Base-by-base conservation (phyloP, 83 land plant genomes). In the Picea engelmannii region DNA sequence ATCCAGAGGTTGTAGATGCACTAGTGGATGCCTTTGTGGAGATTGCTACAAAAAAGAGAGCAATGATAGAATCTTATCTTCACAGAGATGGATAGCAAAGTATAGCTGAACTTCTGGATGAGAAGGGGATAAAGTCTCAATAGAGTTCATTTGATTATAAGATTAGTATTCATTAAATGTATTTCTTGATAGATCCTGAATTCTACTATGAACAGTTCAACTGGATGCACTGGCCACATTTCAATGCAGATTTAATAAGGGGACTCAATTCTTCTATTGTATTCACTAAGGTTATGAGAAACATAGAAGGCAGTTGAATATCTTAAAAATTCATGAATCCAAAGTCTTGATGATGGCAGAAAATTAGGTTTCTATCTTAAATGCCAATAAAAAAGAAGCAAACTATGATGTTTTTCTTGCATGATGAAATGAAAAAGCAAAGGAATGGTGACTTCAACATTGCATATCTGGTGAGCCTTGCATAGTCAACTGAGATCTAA, bases 1-100 rank as follows among this genome's bases (percentile, higher is more conserved):
- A n/a, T n/a, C n/a, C n/a, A n/a, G 89, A 94, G 82, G 94, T 94
- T 79, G 94, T 97, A 47, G 82, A 90, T 73, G 90, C 89, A 62
- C 79, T 97, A 84, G 95, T 90, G 13, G 87, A 89, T 59, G 95
- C 91, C 62, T 79, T 97, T 83, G 92, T 97, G 84, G 92, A 95
- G 78, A 90, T 95, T 44, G 76, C 70, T 79, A 70, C 82, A 35
- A 55, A n/a, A n/a, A n/a, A n/a, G n/a, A 78, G 40, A 27, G 31
- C 31, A 27, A 27, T 27, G 31, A 27, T 27, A 27, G 31, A 27
- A 27, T 27, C 31, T 27, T 1, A 27, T 27, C 31, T 27, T 27
- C 31, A 27, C 0, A 1, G 31, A 27, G 31, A 27, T 27, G 31
- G 31, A 27, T 27, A 0, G 31, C 31, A 27, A 27, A 27, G 31